Evolutionary conservation across 345 rosid genomes (phyloP), one percentile per base, ranked within the genome.

Genomic region (Hibiscus trionum): DNA sequence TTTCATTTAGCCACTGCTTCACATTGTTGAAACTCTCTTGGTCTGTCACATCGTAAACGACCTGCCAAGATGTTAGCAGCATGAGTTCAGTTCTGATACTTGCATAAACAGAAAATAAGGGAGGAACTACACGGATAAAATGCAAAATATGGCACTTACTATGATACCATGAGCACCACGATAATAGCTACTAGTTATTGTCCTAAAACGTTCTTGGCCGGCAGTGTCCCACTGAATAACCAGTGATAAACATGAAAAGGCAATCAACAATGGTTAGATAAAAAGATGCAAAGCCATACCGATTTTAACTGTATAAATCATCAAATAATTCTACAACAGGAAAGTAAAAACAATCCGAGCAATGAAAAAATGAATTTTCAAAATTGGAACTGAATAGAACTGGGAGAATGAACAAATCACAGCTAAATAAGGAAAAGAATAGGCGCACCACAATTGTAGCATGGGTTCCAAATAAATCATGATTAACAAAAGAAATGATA

Each of bases 111-210:
- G 4, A 9, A 47, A 19, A 5, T 7, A 27, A 37, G 44, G 15
- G 27, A 24, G 14, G 67, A 57, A 61, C 9, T 17, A 44, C 3
- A 24, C 0, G 31, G 16, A 6, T 7, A 56, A 9, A 27, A 56
- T 7, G 35, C 3, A 7, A 56, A 31, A 61, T 61, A 12, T 37
- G 53, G 49, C 17, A 69, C 88, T 75, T 73, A 87, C 94, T 63
- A 89, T 87, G 67, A 89, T 87, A 61, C 94, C 94, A 55, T 89
- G 94, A 64, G 94, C 94, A 57, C 94, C 94, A 29, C 91, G 88
- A 74, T 89, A 89, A 81, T 89, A 89, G 78, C 94, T 89, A 83
- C 94, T 89, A 10, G 94, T 89, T 69, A 89, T 89, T 56, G 94
- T 89, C 82, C 94, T 76, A 52, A 89, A 89, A 21, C 94, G 90